Conservation (phyloP, 768 basidiomycete species). For the Megacollybia marginata region DNA sequence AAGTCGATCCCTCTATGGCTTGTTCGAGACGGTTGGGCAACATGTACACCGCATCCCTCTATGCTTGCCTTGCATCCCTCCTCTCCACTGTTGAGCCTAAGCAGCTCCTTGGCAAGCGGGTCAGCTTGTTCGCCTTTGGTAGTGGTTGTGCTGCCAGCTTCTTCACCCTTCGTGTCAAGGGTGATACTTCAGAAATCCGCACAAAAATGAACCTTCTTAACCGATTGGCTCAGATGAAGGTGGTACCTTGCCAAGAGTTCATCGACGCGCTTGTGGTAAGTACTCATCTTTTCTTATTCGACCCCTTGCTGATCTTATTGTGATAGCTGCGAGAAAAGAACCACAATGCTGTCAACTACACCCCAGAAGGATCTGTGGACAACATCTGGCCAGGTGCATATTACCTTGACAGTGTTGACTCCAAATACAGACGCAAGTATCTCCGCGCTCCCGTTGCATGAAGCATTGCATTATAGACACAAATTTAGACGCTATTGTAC, state of each 20-base stretch:
- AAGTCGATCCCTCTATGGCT: slow-evolving; percentile 77
- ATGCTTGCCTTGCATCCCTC: slow-evolving; percentile 88
- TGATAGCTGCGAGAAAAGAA: slow-evolving; percentile 88
- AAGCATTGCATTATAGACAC: slow-evolving; percentile 8
- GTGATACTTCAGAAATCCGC: slow-evolving; percentile 76
- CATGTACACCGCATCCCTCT: slow-evolving; percentile 97
- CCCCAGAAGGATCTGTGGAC: slow-evolving; percentile 78
- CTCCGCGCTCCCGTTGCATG: slow-evolving; percentile 35
- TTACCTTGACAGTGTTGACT: slow-evolving; percentile 88
- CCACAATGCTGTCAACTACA: slow-evolving; percentile 84
- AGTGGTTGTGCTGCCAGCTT: slow-evolving; percentile 93
- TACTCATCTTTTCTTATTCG: slow-evolving; percentile 5
- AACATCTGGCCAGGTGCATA: slow-evolving; percentile 93
- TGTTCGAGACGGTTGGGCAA: slow-evolving; percentile 91
- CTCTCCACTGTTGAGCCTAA: slow-evolving; percentile 66
- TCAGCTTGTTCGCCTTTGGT: slow-evolving; percentile 95
- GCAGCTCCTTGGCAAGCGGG: slow-evolving; percentile 71
- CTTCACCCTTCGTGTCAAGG: slow-evolving; percentile 83
- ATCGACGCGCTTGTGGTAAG: slow-evolving; percentile 73
- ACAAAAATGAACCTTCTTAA: slow-evolving; percentile 75
- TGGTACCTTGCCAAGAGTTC: slow-evolving; percentile 88
- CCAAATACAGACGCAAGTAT: slow-evolving; percentile 90
- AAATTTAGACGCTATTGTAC: background rate
- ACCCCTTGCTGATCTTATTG: slow-evolving; percentile 3
- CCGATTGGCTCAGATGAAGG: slow-evolving; percentile 78